Evolutionary conservation across 257 asterid genomes (phyloP).

Genomic region (Petrea volubilis): DNA sequence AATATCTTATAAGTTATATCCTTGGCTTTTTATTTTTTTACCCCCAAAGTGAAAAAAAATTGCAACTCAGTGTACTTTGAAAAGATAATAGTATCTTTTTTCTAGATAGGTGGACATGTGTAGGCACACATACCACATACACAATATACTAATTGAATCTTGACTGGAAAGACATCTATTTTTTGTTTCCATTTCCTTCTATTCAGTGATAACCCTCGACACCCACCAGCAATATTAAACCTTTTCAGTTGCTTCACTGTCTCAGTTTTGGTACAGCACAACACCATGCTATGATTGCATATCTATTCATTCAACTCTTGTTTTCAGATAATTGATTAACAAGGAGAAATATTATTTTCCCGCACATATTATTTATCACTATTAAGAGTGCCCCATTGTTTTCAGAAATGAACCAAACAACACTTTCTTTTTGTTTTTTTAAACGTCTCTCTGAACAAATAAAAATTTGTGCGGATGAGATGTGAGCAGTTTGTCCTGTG

Average conservation of each 20-base stretch:
- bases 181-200: background rate
- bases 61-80: background rate
- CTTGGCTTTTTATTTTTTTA: background rate
- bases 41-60: background rate
- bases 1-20: background rate
- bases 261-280: background rate
- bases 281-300: background rate
- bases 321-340: background rate
- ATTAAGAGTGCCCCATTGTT: no score
- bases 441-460: no score
- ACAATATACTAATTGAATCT: background rate
- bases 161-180: background rate
- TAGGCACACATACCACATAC: background rate
- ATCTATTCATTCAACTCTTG: background rate
- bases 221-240: background rate
- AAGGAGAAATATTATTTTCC: no score
- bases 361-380: no score
- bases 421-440: no score
- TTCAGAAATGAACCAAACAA: no score
- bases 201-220: background rate
- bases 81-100: background rate
- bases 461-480: constrained; percentile 24
- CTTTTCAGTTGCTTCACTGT: background rate
- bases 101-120: background rate
- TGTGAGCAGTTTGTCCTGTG: constrained; percentile 18